Evolutionary conservation across 2,329 filamentous ascomycete genomes (phyloP).

Genomic region (Trichoderma polysporum): DNA sequence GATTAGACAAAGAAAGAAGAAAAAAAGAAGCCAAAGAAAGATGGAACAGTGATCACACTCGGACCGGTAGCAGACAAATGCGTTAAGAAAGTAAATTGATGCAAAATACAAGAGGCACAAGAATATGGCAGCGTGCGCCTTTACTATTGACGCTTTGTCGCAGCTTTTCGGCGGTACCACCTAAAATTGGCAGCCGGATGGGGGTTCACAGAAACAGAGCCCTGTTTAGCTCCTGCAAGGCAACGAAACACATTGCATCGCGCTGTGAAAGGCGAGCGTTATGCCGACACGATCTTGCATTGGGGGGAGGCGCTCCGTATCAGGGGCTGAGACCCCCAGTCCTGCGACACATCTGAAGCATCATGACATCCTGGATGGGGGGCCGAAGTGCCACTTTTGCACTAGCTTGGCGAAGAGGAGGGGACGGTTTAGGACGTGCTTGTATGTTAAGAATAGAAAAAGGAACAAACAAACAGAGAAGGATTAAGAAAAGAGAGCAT

Average conservation of each 20-base stretch:
- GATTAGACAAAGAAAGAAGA: background rate
- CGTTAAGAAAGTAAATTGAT: background rate
- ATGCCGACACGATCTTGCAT: constrained; percentile 9
- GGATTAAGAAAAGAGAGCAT: background rate
- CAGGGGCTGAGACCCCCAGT: constrained; percentile 37
- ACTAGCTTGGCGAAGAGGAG: constrained; percentile 2
- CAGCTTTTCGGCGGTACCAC: constrained; percentile 15
- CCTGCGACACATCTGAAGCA: constrained; percentile 52
- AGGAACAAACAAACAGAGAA: background rate
- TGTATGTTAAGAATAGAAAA: background rate
- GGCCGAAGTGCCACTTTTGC: constrained; percentile 21
- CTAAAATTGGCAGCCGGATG: background rate
- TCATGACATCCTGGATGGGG: constrained; percentile 24
- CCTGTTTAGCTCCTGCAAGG: constrained; percentile 14
- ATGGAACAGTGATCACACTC: background rate
- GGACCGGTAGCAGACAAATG: background rate
- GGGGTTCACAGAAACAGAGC: constrained; percentile 11
- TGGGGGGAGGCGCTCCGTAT: constrained; percentile 23
- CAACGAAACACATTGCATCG: constrained; percentile 21
- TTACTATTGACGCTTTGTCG: background rate
- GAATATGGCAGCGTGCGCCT: background rate
- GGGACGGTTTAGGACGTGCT: background rate
- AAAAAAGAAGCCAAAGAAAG: background rate
- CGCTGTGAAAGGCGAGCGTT: constrained; percentile 20
- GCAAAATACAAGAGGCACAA: background rate